Conservation (phyloP, 108 stramenopile genomes). For the Stephanodiscus triporus region DNA sequence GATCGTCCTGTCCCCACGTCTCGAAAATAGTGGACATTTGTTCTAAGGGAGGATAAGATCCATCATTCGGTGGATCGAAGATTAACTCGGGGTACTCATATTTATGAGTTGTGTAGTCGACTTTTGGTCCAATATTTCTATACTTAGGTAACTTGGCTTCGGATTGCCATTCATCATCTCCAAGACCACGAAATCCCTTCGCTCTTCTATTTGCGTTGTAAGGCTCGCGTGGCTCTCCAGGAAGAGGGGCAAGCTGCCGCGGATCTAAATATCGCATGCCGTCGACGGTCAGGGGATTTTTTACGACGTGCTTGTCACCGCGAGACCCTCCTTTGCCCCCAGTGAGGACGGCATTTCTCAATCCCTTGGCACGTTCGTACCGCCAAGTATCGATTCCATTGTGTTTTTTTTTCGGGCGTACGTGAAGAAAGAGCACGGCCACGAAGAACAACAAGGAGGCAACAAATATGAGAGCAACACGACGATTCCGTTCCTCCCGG, state of each 20-base stretch:
- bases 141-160: slow-evolving; percentile 6
- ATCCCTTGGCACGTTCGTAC: slow-evolving; percentile 26
- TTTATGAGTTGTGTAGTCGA: slow-evolving; percentile 68
- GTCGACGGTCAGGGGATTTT: slow-evolving; percentile 9
- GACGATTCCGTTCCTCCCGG: slow-evolving; percentile 19
- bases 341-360: slow-evolving; percentile 28
- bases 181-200: slow-evolving; percentile 21
- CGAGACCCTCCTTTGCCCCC: slow-evolving; percentile 6
- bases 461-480: not conserved
- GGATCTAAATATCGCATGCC: slow-evolving; percentile 46
- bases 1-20: slow-evolving; percentile 79
- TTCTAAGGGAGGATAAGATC: slow-evolving; percentile 68
- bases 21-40: slow-evolving; percentile 62
- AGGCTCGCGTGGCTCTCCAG: slow-evolving; percentile 25
- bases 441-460: not conserved
- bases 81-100: slow-evolving; percentile 66
- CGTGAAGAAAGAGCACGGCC: slow-evolving; percentile 9
- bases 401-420: slow-evolving; percentile 18
- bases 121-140: slow-evolving; percentile 41
- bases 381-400: slow-evolving; percentile 13
- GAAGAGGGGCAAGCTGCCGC: slow-evolving; percentile 44
- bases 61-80: slow-evolving; percentile 52
- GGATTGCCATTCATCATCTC: slow-evolving; percentile 49
- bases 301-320: not conserved
- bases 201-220: slow-evolving; percentile 20